Evolutionary conservation across 2,329 filamentous ascomycete species (phyloP), one percentile per base, ranked within the genome.

Genomic region (Aspergillus sclerotialis): DNA sequence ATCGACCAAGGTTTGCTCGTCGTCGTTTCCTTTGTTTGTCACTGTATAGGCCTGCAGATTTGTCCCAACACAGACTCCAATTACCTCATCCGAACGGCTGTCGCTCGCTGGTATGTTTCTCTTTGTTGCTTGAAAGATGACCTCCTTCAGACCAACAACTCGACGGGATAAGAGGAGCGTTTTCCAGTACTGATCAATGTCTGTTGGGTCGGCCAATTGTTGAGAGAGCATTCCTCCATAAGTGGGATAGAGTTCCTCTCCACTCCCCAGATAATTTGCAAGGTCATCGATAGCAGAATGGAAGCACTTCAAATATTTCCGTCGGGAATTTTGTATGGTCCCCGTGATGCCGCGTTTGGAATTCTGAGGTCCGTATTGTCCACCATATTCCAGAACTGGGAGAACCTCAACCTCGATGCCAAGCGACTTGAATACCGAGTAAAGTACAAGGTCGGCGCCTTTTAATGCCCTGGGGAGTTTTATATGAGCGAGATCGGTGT

Each of bases 401-500:
- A 48, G 48, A 9, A 66, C 38, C 0, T 37, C 30, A 4, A 58
- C 42, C 5, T 54, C 32, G 0, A 63, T 37, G 0, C 56, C 56
- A 0, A 68, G 45, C 0, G 52, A 44, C 8, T 41, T 36, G 30
- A 70, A 58, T 0, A 54, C 43, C 0, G 52, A 45, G 39, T 65
- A 73, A 1, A 70, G 37, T 0, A 61, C 51, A 39, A 68, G 60
- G 38, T 74, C 70, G 1, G 62, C 42, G 0, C 70, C 68, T 43
- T 73, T 75, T 4, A 75, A 50, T 1, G 50, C 48, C 3, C 46
- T 48, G 0, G 64, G 65, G 1, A 69, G 46, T 4, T 42, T 26
- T 0, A 30, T 11, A 1, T 40, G 14, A 1, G 50, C 46, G 4
- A 33, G 5, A 1, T 43, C 5, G 3, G 45, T 58, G 1, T 57